Evolutionary conservation across 148 eudicot species (phyloP).

Genomic region (Arctostaphylos glauca): DNA sequence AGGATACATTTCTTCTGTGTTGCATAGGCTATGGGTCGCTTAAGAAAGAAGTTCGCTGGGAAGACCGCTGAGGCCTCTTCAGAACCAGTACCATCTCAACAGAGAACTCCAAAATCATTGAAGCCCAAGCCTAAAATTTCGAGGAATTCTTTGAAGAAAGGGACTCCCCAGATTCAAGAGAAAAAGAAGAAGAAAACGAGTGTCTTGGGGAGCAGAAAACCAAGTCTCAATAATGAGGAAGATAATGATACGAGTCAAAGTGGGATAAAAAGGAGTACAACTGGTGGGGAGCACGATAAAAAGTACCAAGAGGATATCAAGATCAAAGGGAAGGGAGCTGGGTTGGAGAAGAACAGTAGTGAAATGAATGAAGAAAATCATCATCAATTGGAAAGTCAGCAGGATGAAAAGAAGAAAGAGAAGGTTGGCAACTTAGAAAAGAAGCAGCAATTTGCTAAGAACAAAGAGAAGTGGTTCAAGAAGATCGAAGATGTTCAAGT

Average conservation of each 20-base stretch:
- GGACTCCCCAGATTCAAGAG: slow-evolving; percentile 20
- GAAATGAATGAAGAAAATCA: not conserved
- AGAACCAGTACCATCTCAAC: not conserved
- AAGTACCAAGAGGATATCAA: not conserved
- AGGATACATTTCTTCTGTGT: not conserved
- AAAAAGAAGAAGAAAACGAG: slow-evolving; percentile 24
- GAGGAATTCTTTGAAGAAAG: slow-evolving; percentile 24
- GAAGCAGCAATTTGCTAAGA: slow-evolving; percentile 4
- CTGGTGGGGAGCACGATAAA: not conserved
- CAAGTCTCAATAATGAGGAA: slow-evolving; percentile 6
- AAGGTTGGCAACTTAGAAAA: not conserved
- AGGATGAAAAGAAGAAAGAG: not conserved
- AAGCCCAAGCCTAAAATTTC: slow-evolving; percentile 30
- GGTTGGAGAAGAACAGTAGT: not conserved
- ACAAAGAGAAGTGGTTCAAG: not conserved
- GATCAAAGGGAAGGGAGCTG: not conserved
- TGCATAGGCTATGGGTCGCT: not conserved
- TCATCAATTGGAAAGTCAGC: not conserved
- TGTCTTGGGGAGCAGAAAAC: slow-evolving; percentile 10
- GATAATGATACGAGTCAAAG: not conserved
- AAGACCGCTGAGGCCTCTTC: not conserved
- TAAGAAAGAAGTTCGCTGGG: slow-evolving; percentile 1
- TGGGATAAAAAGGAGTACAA: not conserved
- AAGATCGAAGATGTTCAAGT: not conserved
- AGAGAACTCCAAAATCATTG: slow-evolving; percentile 30